These are phyloP conservation scores for Blastocystis sp. DNA, from an alignment of 352 stramenopile genomes.

Conservation along the genomic window DNA sequence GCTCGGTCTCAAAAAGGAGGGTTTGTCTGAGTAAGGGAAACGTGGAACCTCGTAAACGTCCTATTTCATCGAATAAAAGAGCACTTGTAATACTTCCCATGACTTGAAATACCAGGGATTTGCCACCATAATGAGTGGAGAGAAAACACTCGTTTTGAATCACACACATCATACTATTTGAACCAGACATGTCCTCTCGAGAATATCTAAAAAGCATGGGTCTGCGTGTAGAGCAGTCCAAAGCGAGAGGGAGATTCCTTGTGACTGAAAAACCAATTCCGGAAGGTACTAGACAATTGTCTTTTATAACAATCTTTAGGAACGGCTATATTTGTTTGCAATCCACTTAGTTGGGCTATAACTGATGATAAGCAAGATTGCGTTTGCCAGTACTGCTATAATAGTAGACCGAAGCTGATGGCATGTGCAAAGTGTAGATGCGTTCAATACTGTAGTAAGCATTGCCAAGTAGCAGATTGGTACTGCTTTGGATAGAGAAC, in stretches of 20 bases:
- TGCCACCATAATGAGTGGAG: too few species aligned
- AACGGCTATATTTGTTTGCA: constrained; percentile 43
- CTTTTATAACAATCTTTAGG: background rate
- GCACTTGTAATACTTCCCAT: too few species aligned
- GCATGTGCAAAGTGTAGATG: constrained; percentile 19
- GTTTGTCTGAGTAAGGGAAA: background rate
- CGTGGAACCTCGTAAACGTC: background rate
- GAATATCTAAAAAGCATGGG: constrained; percentile 30
- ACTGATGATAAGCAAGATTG: background rate
- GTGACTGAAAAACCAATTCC: constrained; percentile 14
- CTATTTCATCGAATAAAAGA: too few species aligned
- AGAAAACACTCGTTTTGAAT: too few species aligned
- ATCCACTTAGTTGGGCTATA: background rate
- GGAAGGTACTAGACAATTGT: background rate
- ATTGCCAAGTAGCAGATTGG: constrained; percentile 52
- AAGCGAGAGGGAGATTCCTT: constrained; percentile 2
- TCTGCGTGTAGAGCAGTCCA: constrained; percentile 18
- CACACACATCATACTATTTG: background rate
- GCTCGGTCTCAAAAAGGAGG: background rate
- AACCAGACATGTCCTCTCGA: constrained; percentile 6
- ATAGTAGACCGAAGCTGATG: background rate
- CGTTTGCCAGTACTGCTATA: constrained; percentile 7
- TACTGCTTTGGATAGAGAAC: background rate
- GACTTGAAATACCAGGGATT: too few species aligned
- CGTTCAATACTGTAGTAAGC: background rate